phyloP scores from a whole-genome alignment of 1,284 basidiomycete species.

The Puccinia novopanici region DNA sequence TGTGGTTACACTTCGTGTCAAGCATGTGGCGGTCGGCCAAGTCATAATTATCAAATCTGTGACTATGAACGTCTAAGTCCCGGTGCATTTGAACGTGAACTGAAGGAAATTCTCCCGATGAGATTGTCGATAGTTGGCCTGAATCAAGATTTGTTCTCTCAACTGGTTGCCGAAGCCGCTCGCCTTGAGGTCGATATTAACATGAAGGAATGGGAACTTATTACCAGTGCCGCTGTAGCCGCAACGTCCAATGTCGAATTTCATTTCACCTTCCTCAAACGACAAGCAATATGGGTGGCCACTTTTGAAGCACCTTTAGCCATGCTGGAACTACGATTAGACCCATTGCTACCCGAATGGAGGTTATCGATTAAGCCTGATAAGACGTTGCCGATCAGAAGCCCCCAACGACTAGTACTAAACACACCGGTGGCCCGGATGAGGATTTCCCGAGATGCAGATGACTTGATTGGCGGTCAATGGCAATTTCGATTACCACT shows the following conservation, averaged over 20 bases:
- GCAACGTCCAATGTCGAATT: conserved; percentile 68
- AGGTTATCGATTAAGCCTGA: conserved; percentile 74
- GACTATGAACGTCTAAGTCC: conserved; percentile 65
- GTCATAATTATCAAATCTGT: conserved; percentile 71
- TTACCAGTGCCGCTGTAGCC: conserved; percentile 70
- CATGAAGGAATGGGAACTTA: conserved; percentile 67
- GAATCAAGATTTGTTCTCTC: conserved; percentile 57
- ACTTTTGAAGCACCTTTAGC: conserved; percentile 74
- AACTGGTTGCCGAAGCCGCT: conserved; percentile 66
- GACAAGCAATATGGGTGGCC: conserved; percentile 83
- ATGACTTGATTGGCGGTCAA: conserved; percentile 67
- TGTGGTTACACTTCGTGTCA: conserved; percentile 80
- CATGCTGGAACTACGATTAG: conserved; percentile 73
- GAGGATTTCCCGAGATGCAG: conserved; percentile 59
- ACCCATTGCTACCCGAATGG: conserved; percentile 81
- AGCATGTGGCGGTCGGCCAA: conserved; percentile 83
- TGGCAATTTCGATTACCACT: conserved; percentile 84
- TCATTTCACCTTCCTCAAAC: conserved; percentile 79
- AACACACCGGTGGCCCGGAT: conserved; percentile 78
- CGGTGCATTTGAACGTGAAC: conserved; percentile 70
- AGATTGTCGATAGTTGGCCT: conserved; percentile 69
- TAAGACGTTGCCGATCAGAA: conserved; percentile 72
- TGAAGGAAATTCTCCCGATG: conserved; percentile 86
- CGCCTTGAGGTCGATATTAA: conserved; percentile 57
- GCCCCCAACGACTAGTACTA: conserved; percentile 74